These are phyloP conservation scores for Mycena rosella DNA, from an alignment of 768 basidiomycete genomes.

Conservation along the genomic window DNA sequence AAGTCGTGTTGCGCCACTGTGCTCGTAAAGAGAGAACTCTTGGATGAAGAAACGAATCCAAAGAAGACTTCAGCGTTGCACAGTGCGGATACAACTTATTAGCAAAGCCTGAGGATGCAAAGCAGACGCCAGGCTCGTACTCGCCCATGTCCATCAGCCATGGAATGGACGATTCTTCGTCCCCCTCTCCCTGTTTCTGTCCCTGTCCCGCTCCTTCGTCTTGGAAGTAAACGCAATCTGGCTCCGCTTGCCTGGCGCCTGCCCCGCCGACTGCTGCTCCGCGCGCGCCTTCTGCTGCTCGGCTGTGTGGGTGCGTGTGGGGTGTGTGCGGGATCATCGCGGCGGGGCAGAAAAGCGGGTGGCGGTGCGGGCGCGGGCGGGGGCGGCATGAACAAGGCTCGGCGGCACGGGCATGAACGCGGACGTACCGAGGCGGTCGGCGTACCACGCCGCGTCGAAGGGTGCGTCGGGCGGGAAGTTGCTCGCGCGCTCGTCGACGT, in stretches of 20 bases:
- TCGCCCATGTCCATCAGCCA: too few relatives aligned
- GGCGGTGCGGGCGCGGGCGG: conserved; percentile 26
- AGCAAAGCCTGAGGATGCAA: too few relatives aligned
- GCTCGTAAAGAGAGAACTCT: too few relatives aligned
- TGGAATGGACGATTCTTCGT: too few relatives aligned
- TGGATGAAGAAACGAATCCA: too few relatives aligned
- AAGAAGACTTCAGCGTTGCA: too few relatives aligned
- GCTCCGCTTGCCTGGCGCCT: conserved; percentile 67
- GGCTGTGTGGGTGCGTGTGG: conserved; percentile 55
- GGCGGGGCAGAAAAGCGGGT: conserved; percentile 35
- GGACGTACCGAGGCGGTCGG: conserved; percentile 81
- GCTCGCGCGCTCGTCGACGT: conserved; percentile 88
- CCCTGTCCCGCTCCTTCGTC: too few relatives aligned
- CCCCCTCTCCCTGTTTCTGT: too few relatives aligned
- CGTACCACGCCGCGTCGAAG: conserved; percentile 77
- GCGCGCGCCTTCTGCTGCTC: conserved; percentile 71
- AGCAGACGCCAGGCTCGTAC: too few relatives aligned
- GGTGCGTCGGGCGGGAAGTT: conserved; percentile 80
- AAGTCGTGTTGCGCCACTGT: too few relatives aligned
- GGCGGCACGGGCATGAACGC: conserved; percentile 24
- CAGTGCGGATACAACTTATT: too few relatives aligned
- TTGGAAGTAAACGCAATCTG: conserved; percentile 70
- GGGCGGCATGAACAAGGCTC: conserved; percentile 43
- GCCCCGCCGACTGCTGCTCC: conserved; percentile 68
- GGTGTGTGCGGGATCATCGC: conserved; percentile 16